These are phyloP conservation scores for Aspergillus transmontanensis DNA, from an alignment of 2,329 filamentous ascomycete genomes.

Conservation along the genomic window DNA sequence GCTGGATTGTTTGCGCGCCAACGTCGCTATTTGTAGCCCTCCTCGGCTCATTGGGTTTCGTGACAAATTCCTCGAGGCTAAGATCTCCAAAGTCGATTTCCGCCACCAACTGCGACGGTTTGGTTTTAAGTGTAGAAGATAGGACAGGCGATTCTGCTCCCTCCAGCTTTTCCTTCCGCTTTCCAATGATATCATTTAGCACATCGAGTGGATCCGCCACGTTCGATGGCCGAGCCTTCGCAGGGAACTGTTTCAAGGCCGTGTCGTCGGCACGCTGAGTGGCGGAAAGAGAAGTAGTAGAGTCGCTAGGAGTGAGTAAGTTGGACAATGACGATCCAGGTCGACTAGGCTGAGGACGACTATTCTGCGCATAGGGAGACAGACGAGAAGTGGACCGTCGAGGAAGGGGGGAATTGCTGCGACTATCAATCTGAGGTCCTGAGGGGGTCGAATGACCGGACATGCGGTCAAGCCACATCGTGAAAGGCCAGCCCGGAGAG, in stretches of 20 bases:
- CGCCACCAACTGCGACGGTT: constrained; percentile 55
- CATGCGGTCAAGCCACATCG: constrained; percentile 90
- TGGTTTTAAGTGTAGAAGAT: constrained; percentile 14
- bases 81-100: constrained; percentile 78
- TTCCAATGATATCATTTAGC: constrained; percentile 62
- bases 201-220: constrained; percentile 72
- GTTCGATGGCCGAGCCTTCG: constrained; percentile 54
- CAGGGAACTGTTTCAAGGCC: constrained; percentile 61
- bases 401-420: constrained; percentile 71
- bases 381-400: constrained; percentile 69
- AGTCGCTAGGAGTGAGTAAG: constrained; percentile 71
- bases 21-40: constrained; percentile 35
- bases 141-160: constrained; percentile 17
- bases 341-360: constrained; percentile 68
- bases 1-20: constrained; percentile 65
- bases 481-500: constrained; percentile 20
- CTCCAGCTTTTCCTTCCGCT: constrained; percentile 21
- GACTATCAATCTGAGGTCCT: constrained; percentile 62
- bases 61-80: constrained; percentile 72
- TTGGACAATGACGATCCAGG: constrained; percentile 78
- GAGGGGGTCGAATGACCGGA: constrained; percentile 69
- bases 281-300: constrained; percentile 72
- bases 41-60: constrained; percentile 34
- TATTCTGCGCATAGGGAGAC: constrained; percentile 68
- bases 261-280: constrained; percentile 69